Base-by-base conservation (phyloP, 495 filamentous ascomycete genomes). In the Aspergillus campestris region DNA sequence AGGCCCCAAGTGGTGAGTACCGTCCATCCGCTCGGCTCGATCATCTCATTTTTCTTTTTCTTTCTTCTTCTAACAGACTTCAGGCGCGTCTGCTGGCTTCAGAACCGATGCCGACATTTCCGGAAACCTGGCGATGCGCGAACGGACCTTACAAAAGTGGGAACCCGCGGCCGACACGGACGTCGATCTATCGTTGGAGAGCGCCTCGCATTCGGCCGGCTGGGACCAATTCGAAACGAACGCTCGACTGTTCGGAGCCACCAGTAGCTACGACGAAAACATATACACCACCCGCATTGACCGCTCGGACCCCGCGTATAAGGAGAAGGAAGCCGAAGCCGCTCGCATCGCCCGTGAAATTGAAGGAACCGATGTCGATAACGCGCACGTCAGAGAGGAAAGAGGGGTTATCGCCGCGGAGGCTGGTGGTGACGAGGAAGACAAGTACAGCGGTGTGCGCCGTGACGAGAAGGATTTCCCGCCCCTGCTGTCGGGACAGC, bases 141-240 rank as follows among this genome's bases (percentile, higher is more conserved):
- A 95, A 62, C 80, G 91, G 31, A 72, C 79, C 45, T 70, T 98
- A 45, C 81, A 96, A 58, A 82, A 77, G 40, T 98, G 92, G 92
- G 81, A 87, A 40, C 79, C 88, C 38, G 60, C 67, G 27, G 64
- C 74, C n/a, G 80, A 78, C 41, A 64, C 70, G 8, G 74, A 72
- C 31, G 56, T 78, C 29, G 80, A 89, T 52, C 61, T 84, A 50
- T 83, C 84, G 34, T 68, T 94, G 29, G 89, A 94, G 51, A 75
- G 69, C 29, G 53, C 71, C 1, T 45, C 53, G 15, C 61, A 61
- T 29, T 53, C 60, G 13, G 60, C 63, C 5, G 78, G 73, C 41
- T 99, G 92, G 92, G 89, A 99, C 60, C 92, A 99, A 60, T 99
- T 99, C 55, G 85, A 87, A 56, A 80, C 74, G 34, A 97, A 98